Evolutionary conservation across 2,329 filamentous ascomycete genomes (phyloP).

Genomic region (Exophiala phaeomuriformis): DNA sequence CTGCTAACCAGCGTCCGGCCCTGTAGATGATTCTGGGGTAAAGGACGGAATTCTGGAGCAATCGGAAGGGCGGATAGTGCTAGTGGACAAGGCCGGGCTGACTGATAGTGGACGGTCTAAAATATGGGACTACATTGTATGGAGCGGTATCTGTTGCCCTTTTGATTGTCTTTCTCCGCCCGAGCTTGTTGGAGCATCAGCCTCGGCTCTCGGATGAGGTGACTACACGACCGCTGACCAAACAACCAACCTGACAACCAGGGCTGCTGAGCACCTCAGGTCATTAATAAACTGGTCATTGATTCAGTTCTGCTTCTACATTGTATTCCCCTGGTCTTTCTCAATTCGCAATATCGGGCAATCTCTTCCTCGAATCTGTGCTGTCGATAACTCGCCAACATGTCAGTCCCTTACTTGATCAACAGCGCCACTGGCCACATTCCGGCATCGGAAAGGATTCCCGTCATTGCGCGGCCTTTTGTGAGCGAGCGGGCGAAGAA

Average conservation of each 20-base stretch:
- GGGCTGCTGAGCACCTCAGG: background rate
- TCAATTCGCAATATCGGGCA: background rate
- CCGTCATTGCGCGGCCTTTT: conserved; percentile 51
- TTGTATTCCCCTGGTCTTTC: too few relatives aligned
- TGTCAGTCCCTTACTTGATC: conserved; percentile 28
- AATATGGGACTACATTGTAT: background rate
- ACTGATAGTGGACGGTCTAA: background rate
- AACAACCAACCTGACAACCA: background rate
- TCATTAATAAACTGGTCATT: background rate
- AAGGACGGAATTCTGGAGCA: conserved; percentile 1
- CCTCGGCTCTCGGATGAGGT: conserved; percentile 18
- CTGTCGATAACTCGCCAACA: background rate
- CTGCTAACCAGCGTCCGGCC: too few relatives aligned
- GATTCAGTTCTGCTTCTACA: too few relatives aligned
- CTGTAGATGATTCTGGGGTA: conserved; percentile 1
- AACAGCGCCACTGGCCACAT: conserved; percentile 33
- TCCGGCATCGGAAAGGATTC: conserved; percentile 48
- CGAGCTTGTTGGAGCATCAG: conserved; percentile 4
- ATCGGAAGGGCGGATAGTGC: background rate
- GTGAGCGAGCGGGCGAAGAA: conserved; percentile 80
- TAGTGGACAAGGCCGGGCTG: background rate
- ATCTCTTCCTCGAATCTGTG: background rate
- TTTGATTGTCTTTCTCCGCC: background rate
- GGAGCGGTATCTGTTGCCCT: background rate
- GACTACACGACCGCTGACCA: background rate